Evolutionary conservation across 2,329 filamentous ascomycete genomes (phyloP).

Genomic region (Fusarium vanettenii): DNA sequence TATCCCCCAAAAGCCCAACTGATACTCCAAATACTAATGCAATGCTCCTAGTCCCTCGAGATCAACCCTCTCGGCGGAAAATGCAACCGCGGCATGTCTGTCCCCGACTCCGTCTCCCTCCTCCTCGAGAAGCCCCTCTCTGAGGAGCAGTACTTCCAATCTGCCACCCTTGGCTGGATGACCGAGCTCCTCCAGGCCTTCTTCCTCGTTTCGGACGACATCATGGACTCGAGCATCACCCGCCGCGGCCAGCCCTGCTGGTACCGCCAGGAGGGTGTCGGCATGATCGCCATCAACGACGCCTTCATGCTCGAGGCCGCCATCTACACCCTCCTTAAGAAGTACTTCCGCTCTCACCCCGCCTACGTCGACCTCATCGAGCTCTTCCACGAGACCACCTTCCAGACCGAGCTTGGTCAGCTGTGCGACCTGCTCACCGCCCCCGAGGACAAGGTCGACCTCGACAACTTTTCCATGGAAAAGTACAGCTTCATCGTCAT

Average conservation of each 20-base stretch:
- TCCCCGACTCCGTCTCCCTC: conserved; percentile 88
- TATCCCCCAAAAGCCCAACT: not conserved
- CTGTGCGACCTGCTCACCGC: conserved; percentile 94
- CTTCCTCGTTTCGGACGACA: conserved; percentile 98
- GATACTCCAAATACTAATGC: not conserved
- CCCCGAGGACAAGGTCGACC: conserved; percentile 91
- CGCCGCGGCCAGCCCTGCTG: conserved; percentile 95
- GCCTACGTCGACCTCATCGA: conserved; percentile 92
- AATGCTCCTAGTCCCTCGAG: conserved; percentile 67
- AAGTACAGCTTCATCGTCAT: conserved; percentile 99
- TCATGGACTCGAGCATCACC: conserved; percentile 97
- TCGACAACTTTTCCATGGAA: conserved; percentile 93
- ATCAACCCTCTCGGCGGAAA: conserved; percentile 93
- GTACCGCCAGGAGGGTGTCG: conserved; percentile 91
- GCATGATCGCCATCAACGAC: conserved; percentile 98
- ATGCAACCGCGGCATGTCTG: conserved; percentile 98
- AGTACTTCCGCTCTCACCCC: conserved; percentile 89
- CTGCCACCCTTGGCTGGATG: conserved; percentile 93
- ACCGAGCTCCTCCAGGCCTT: conserved; percentile 98
- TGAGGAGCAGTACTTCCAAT: conserved; percentile 87
- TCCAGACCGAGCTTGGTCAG: conserved; percentile 96
- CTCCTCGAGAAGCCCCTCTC: conserved; percentile 78
- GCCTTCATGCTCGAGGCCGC: conserved; percentile 92
- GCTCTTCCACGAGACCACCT: conserved; percentile 94
- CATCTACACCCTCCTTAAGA: conserved; percentile 93